phyloP scores from a whole-genome alignment of 768 basidiomycete genomes.

The Psilocybe cyanescens region DNA sequence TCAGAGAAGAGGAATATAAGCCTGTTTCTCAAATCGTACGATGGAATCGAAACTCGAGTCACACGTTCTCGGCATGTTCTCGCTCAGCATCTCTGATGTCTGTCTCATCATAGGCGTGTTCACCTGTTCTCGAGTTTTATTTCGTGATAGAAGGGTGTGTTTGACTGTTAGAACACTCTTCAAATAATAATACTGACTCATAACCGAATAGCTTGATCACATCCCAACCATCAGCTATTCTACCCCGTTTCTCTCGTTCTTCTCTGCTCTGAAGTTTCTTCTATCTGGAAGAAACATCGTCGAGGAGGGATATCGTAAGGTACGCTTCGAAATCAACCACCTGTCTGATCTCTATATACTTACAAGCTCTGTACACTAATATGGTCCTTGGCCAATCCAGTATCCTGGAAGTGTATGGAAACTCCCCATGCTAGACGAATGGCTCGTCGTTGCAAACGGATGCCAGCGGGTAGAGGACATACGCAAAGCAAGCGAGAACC shows the following conservation, averaged over 20 bases:
- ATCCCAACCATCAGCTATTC: conserved; percentile 21
- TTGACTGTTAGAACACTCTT: too few relatives aligned
- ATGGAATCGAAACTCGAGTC: too few relatives aligned
- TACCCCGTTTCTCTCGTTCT: conserved; percentile 17
- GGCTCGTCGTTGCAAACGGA: conserved; percentile 39
- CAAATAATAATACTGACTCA: not conserved
- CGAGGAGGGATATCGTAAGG: conserved; percentile 25
- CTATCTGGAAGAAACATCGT: conserved; percentile 17
- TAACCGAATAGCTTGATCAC: conserved; percentile 17
- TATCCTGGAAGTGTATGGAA: conserved; percentile 14
- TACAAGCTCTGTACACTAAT: not conserved
- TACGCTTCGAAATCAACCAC: not conserved
- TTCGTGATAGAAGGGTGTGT: too few relatives aligned
- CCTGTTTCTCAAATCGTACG: too few relatives aligned
- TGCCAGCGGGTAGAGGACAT: conserved; percentile 3
- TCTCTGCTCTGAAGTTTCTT: conserved; percentile 18
- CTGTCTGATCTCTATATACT: not conserved
- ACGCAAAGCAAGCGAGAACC: too few relatives aligned
- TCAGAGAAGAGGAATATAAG: too few relatives aligned
- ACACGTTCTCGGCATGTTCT: too few relatives aligned
- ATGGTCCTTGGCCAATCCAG: too few relatives aligned
- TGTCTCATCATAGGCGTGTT: too few relatives aligned
- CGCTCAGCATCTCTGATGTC: too few relatives aligned
- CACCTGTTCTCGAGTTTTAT: too few relatives aligned
- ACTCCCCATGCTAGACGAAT: conserved; percentile 20